phyloP scores from a whole-genome alignment of 2,329 filamentous ascomycete species.

The Fonsecaea pugnacius region DNA sequence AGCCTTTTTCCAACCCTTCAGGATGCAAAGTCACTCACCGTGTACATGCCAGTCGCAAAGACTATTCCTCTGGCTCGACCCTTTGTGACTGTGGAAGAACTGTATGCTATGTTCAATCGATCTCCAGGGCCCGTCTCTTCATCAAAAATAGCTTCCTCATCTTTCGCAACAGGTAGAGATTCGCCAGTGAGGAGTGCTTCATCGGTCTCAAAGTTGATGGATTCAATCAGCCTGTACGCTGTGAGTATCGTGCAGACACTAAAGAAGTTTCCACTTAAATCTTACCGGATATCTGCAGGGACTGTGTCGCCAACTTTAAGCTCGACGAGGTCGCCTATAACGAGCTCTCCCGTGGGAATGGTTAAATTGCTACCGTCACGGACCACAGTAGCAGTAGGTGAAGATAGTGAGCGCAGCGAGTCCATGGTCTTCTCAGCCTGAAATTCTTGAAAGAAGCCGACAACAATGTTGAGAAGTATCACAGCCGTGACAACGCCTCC shows the following conservation, averaged over 20 bases:
- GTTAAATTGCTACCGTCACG: conserved; percentile 55
- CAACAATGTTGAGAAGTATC: conserved; percentile 62
- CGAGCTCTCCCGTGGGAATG: conserved; percentile 59
- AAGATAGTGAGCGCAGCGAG: conserved; percentile 54
- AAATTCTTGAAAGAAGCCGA: conserved; percentile 61
- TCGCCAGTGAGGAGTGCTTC: conserved; percentile 67
- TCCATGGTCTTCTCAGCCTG: conserved; percentile 60
- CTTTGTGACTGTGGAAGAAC: conserved; percentile 65
- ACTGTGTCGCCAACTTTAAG: conserved; percentile 54
- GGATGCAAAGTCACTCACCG: conserved; percentile 42
- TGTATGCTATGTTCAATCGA: conserved; percentile 65
- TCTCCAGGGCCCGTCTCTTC: conserved; percentile 62
- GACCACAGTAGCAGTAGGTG: conserved; percentile 56
- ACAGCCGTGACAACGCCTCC: conserved; percentile 63
- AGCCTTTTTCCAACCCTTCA: not conserved
- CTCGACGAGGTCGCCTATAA: conserved; percentile 64
- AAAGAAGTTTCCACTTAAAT: not conserved
- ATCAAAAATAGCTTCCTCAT: conserved; percentile 54
- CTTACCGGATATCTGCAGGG: conserved; percentile 49
- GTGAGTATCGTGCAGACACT: not conserved
- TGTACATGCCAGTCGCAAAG: conserved; percentile 64
- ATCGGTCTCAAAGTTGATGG: conserved; percentile 62
- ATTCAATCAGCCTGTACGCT: conserved; percentile 49
- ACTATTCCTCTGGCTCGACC: conserved; percentile 65
- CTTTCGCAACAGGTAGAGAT: conserved; percentile 62